Conservation (phyloP, 345 rosid genomes). For the Salix suchowensis region DNA sequence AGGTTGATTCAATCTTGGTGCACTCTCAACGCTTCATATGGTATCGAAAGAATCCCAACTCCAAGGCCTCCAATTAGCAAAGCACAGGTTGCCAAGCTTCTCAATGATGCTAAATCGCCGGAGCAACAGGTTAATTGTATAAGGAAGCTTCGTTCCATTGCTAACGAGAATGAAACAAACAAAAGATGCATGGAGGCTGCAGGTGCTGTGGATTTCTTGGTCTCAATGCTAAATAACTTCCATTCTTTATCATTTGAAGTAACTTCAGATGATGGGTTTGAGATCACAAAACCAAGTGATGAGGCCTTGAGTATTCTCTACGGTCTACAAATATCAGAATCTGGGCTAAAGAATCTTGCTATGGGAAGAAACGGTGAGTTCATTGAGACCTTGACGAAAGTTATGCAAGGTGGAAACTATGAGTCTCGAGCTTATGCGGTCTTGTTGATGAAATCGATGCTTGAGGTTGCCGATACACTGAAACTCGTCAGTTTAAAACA, state of each 20-base stretch:
- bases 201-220: constrained; percentile 64
- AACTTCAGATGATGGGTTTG: constrained; percentile 13
- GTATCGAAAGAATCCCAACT: constrained; percentile 81
- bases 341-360: constrained; percentile 50
- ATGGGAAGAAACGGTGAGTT: constrained; percentile 40
- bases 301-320: constrained; percentile 64
- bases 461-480: constrained; percentile 45
- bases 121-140: constrained; percentile 46
- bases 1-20: constrained; percentile 94
- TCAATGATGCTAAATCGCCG: constrained; percentile 44
- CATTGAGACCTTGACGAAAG: constrained; percentile 27
- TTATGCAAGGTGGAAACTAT: constrained; percentile 29
- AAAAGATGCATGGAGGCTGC: constrained; percentile 67
- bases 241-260: not conserved
- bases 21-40: constrained; percentile 67
- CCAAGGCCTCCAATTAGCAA: constrained; percentile 66
- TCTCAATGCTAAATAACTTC: constrained; percentile 26
- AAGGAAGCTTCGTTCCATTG: constrained; percentile 44
- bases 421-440: constrained; percentile 42
- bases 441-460: constrained; percentile 33
- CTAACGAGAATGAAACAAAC: constrained; percentile 51
- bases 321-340: constrained; percentile 57
- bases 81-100: constrained; percentile 55
- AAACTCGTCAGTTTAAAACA: constrained; percentile 24
- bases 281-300: constrained; percentile 27